Evolutionary conservation across 306 rosid species (phyloP), one percentile per base, ranked within the genome.

Genomic region (Gynostemma pentaphyllum): DNA sequence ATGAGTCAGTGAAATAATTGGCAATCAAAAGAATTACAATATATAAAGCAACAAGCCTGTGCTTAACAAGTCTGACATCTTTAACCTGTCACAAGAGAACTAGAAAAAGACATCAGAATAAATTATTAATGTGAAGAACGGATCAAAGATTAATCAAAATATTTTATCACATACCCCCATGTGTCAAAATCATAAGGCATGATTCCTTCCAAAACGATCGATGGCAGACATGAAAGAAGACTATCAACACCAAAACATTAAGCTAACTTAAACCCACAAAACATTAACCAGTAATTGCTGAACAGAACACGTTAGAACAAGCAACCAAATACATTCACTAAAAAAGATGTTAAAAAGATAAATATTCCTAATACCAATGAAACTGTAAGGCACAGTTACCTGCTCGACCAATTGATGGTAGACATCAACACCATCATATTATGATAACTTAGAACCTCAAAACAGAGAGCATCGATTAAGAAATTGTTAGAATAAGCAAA

Each of bases 61-160:
- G 64, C 39, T 26, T 24, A 61, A 39, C 70, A 71, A 72, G 52
- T 75, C 76, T 45, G 74, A 74, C 68, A 66, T 71, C 76, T 68
- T 83, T 66, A 70, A 81, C 83, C 89, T 79, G 89, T 73, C 80
- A 83, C 65, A 67, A 36, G 36, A 64, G 70, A 83, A 75, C 83
- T 81, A 59, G 67, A 74, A 83, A 57, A 41, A 49, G 70, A 41
- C 54, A 70, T 75, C 64, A 81, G 78, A 39, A 64, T 29, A 40
- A 2, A 3, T 61, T 61, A 39, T 40, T 6, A 61, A 61, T 29
- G 36, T 40, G 66, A 40, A 61, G 66, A 61, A 37, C 37, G 10
- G 18, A 39, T 59, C 23, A 39, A 39, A 61, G 36, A 61, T 41
- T 64, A 59, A 16, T 41, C 39, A 55, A 68, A 57, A 53, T 36